Evolutionary conservation across 257 asterid species (phyloP).

Genomic region (Solanum acaule): DNA sequence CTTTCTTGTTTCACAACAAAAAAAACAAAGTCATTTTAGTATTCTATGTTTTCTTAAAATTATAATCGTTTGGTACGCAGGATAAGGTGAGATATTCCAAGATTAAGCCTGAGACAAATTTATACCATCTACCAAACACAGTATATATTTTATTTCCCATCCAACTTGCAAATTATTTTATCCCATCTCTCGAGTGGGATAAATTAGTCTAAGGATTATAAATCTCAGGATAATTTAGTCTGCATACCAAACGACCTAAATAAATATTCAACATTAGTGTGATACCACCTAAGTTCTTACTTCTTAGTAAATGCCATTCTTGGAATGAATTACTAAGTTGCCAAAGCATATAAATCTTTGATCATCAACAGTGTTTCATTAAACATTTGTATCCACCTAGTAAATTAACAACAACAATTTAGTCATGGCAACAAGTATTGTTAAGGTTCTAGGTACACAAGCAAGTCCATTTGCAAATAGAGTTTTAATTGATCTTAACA

Average conservation of each 20-base stretch:
- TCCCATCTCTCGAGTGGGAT: neutral
- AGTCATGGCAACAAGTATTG: constrained; percentile 4
- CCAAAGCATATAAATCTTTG: neutral
- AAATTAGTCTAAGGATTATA: neutral
- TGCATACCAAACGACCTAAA: neutral
- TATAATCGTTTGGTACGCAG: neutral
- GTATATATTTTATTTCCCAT: neutral
- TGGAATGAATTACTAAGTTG: neutral
- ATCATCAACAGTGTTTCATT: neutral
- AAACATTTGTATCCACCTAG: neutral
- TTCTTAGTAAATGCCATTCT: neutral
- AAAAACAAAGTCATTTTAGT: neutral
- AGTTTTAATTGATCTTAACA: constrained; percentile 11
- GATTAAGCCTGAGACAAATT: neutral
- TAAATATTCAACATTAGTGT: neutral
- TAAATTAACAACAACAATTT: neutral
- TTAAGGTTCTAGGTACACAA: constrained; percentile 12
- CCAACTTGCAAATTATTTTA: neutral
- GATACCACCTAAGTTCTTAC: neutral
- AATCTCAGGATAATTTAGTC: neutral
- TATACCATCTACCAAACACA: neutral
- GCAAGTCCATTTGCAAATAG: constrained; percentile 15
- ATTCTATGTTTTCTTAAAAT: neutral
- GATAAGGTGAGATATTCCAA: neutral
- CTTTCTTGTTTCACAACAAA: neutral